Evolutionary conservation across 1,139 yeast species (phyloP), one percentile per base, ranked within the genome.

Genomic region (Zhuliangozyma parablackwelliae): DNA sequence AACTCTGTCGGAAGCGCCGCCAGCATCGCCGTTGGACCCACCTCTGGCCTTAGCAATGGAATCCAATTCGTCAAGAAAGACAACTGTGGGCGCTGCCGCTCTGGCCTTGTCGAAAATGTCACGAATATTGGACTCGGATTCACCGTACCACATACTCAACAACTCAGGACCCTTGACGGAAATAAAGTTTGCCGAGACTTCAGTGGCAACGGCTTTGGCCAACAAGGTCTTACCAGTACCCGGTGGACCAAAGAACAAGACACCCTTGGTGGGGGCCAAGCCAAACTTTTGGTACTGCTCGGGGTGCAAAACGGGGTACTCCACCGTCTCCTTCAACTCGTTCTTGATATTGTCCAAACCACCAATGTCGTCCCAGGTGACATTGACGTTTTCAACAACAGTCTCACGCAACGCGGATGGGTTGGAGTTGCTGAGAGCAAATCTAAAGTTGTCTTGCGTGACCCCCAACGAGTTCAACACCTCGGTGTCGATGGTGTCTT

Each of bases 401-500:
- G 98, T 94, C 72, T 94, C 99, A 73, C 99, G 95, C 55, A 94
- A 78, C 5, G 99, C 99, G 45, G 97, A 88, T 63, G 99, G 99
- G 65, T 94, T 94, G 50, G 97, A 89, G 69, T 88, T 89, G 60
- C 97, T 97, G 42, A 94, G 78, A 6, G 99, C 98, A 57, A 92
- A 92, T 70, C 94, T 82, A 72, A 94, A 94, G 78, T 94, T 92
- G 51, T 94, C 98, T 97, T 90, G 92, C 27, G 98, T 90, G 43
- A 94, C 98, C 45, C 98, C 98, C 51, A 94, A 75, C 26, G 96
- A 87, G 63, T 92, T 96, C 59, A 94, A 79, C 28, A 92, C 84
- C 70, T 94, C 98, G 29, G 98, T 97, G 60, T 90, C 98, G 53
- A 94, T 92, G 50, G 95, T 94, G 48, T 94, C 98, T 65, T 92